phyloP scores from a whole-genome alignment of 202 grass and related monocot genomes.

The Carex arenaria region DNA sequence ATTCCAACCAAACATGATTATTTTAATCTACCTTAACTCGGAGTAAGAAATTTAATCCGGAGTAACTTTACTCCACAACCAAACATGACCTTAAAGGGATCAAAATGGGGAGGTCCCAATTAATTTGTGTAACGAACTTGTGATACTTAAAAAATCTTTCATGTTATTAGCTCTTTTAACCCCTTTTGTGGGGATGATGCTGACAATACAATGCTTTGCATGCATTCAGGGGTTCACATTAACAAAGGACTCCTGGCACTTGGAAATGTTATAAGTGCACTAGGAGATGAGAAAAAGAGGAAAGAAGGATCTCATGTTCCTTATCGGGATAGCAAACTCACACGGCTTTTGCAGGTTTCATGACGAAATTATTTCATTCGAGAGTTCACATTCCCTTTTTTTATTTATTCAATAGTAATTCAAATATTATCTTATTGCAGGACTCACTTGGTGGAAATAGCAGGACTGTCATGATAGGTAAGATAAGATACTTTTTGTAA shows the following conservation, averaged over 20 bases:
- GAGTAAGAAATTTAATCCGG: too few relatives aligned
- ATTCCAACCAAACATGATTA: too few relatives aligned
- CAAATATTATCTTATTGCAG: slow-evolving; percentile 30
- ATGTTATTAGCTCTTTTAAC: neutral
- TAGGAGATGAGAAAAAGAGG: slow-evolving; percentile 97
- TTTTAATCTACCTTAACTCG: too few relatives aligned
- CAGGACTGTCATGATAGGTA: slow-evolving; percentile 99
- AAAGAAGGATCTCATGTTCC: slow-evolving; percentile 98
- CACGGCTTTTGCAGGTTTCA: slow-evolving; percentile 82
- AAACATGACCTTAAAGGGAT: too few relatives aligned
- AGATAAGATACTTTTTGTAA: slow-evolving; percentile 20
- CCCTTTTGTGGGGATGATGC: neutral
- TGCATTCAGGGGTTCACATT: slow-evolving; percentile 87
- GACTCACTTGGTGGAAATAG: slow-evolving; percentile 98
- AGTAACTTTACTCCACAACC: too few relatives aligned
- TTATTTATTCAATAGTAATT: neutral
- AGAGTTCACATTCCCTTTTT: neutral
- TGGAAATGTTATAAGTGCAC: slow-evolving; percentile 97
- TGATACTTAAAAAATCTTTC: neutral
- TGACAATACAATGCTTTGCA: slow-evolving; percentile 1
- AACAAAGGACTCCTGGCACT: slow-evolving; percentile 93
- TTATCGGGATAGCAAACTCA: slow-evolving; percentile 99
- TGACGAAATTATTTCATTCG: neutral
- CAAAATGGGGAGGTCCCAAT: neutral
- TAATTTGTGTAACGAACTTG: neutral